These are phyloP conservation scores for Diplocarpon mali DNA, from an alignment of 2,329 filamentous ascomycete genomes.

Conservation along the genomic window DNA sequence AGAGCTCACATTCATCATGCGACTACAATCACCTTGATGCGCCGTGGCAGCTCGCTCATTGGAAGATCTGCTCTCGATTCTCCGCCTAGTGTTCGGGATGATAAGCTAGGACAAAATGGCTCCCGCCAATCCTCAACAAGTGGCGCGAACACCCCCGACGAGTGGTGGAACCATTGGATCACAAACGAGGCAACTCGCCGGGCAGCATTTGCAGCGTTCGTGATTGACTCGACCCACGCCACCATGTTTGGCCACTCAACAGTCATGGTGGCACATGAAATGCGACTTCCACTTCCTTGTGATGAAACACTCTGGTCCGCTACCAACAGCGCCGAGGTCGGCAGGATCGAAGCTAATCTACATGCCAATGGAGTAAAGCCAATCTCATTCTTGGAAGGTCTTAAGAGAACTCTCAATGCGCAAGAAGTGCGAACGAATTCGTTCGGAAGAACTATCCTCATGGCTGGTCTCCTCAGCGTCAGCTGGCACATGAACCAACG, in stretches of 20 bases:
- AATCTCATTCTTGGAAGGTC: constrained; percentile 77
- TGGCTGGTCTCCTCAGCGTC: constrained; percentile 86
- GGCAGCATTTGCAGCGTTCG: constrained; percentile 85
- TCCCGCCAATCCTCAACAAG: constrained; percentile 52
- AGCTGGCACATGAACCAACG: constrained; percentile 97
- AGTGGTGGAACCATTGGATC: constrained; percentile 96
- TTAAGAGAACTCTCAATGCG: constrained; percentile 82
- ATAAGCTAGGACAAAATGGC: constrained; percentile 33
- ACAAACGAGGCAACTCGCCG: constrained; percentile 83
- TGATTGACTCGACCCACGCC: constrained; percentile 90
- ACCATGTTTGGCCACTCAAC: constrained; percentile 97
- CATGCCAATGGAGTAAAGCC: constrained; percentile 73
- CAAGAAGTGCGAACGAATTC: constrained; percentile 81
- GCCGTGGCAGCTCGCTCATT: constrained; percentile 80
- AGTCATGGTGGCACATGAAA: constrained; percentile 93
- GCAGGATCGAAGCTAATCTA: constrained; percentile 69
- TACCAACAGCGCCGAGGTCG: constrained; percentile 76
- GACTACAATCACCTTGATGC: constrained; percentile 90
- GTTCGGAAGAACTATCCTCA: constrained; percentile 85
- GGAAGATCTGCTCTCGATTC: constrained; percentile 77
- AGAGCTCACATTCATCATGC: constrained; percentile 94
- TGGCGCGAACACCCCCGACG: constrained; percentile 62
- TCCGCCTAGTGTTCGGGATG: constrained; percentile 55
- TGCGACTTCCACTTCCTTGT: constrained; percentile 82
- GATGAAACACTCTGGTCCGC: constrained; percentile 91